Evolutionary conservation across 2,329 filamentous ascomycete species (phyloP).

Genomic region (Calonectria pteridis): DNA sequence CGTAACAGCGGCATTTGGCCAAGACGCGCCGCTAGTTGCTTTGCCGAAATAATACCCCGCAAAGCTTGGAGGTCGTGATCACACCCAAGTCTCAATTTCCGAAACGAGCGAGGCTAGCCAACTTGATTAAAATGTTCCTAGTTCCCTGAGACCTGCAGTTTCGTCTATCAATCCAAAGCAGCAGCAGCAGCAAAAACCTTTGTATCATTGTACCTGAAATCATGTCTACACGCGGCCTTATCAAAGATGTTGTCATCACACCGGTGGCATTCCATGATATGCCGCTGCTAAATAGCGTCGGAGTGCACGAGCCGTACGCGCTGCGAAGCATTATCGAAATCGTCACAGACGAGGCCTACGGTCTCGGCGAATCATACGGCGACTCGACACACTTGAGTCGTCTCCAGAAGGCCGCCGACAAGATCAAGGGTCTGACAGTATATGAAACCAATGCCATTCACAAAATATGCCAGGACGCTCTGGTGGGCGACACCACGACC

Average conservation of each 20-base stretch:
- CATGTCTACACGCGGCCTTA: constrained; percentile 47
- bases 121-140: not conserved
- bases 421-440: constrained; percentile 46
- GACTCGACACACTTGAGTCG: constrained; percentile 53
- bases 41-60: not conserved
- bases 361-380: constrained; percentile 57
- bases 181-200: not conserved
- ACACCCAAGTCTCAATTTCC: not conserved
- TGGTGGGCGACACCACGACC: constrained; percentile 63
- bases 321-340: constrained; percentile 57
- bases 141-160: not conserved
- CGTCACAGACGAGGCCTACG: constrained; percentile 50
- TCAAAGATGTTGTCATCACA: constrained; percentile 55
- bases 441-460: constrained; percentile 85
- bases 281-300: constrained; percentile 58
- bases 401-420: constrained; percentile 48
- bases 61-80: not conserved
- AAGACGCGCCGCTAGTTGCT: not conserved
- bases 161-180: not conserved
- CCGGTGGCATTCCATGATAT: constrained; percentile 60
- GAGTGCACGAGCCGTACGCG: constrained; percentile 58
- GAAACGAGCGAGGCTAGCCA: constrained; percentile 2
- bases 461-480: constrained; percentile 82
- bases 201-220: not conserved
- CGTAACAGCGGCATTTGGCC: not conserved